These are phyloP conservation scores for Salix caprea DNA, from an alignment of 345 rosid species.

Conservation along the genomic window DNA sequence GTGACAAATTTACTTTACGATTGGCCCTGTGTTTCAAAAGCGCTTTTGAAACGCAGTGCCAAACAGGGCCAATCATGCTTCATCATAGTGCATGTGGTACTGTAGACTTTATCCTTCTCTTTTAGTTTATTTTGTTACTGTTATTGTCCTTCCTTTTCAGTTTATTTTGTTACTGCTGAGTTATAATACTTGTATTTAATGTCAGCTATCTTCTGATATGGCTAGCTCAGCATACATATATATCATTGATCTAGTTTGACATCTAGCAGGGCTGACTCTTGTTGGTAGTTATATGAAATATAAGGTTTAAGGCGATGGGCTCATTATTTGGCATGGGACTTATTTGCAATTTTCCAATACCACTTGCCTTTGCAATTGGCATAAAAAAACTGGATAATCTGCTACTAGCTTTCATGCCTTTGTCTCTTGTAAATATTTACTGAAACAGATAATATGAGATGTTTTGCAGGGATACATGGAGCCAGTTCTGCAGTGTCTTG, in stretches of 20 bases:
- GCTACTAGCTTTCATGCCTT: neutral
- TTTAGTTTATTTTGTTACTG: too few relatives aligned
- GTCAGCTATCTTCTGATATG: too few relatives aligned
- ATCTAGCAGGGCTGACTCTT: neutral
- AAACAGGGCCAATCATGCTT: too few relatives aligned
- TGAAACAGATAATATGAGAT: slow-evolving; percentile 26
- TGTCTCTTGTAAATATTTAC: neutral
- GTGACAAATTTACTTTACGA: neutral
- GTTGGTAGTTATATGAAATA: neutral
- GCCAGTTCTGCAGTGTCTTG: slow-evolving; percentile 69
- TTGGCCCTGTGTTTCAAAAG: too few relatives aligned
- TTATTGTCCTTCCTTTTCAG: too few relatives aligned
- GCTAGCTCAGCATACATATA: too few relatives aligned
- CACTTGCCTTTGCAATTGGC: slow-evolving; percentile 9
- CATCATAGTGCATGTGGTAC: too few relatives aligned
- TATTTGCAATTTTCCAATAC: neutral
- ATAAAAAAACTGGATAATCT: neutral
- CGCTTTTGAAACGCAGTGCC: too few relatives aligned
- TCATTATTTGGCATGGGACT: neutral
- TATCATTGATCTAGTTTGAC: neutral
- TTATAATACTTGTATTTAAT: too few relatives aligned
- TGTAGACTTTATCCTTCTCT: too few relatives aligned
- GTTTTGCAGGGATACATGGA: slow-evolving; percentile 60
- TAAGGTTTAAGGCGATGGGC: neutral
- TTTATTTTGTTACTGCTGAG: too few relatives aligned